phyloP scores from a whole-genome alignment of 176 grass and related monocot species.

The Paspalum vaginatum region DNA sequence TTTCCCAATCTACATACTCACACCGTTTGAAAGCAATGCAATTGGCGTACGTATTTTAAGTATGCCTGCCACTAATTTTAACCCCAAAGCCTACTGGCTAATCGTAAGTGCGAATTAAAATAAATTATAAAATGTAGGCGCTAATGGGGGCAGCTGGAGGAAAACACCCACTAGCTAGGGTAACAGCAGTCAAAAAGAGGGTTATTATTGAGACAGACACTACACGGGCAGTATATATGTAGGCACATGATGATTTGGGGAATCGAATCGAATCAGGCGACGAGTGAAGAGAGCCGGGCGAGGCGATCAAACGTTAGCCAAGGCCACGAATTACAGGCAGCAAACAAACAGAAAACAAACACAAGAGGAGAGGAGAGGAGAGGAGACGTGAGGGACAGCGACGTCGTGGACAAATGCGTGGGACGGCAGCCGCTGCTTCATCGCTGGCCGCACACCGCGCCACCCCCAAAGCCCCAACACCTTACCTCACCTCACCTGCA shows the following conservation, averaged over 20 bases:
- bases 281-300: neutral
- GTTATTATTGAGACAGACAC: neutral
- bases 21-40: no score
- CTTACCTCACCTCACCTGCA: conserved; percentile 1
- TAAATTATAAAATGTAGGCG: neutral
- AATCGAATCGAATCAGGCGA: neutral
- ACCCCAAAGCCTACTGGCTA: no score
- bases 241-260: neutral
- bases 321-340: neutral
- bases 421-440: conserved; percentile 56
- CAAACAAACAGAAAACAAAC: neutral
- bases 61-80: no score
- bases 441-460: conserved; percentile 54
- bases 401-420: neutral
- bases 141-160: neutral
- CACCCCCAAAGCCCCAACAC: neutral
- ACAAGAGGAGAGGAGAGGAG: neutral
- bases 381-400: conserved; percentile 14
- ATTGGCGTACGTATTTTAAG: no score
- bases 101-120: no score
- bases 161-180: neutral
- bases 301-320: neutral
- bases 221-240: neutral
- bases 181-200: neutral
- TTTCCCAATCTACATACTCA: no score